These are phyloP conservation scores for Aspergillus cejpii DNA, from an alignment of 2,329 filamentous ascomycete species.

Conservation along the genomic window DNA sequence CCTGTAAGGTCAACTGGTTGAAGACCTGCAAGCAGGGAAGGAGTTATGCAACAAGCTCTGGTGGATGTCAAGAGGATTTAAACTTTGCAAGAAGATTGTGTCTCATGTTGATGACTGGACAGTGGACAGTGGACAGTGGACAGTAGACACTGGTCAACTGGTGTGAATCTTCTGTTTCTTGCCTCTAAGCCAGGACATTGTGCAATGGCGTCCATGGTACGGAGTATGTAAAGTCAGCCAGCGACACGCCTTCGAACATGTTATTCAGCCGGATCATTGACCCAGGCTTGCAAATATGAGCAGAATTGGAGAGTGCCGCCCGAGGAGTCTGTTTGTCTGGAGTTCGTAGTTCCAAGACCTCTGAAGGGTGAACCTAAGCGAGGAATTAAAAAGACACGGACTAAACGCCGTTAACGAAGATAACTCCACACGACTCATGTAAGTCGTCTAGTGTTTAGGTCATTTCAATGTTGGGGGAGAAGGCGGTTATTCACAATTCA, in stretches of 20 bases:
- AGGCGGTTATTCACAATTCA: slow-evolving; percentile 13
- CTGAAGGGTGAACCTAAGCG: background rate
- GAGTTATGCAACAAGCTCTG: background rate
- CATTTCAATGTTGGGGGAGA: background rate
- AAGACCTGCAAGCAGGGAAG: background rate
- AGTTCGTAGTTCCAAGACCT: background rate
- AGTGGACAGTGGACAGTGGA: too few relatives aligned
- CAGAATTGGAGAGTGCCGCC: background rate
- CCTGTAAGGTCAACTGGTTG: background rate
- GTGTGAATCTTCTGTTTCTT: background rate
- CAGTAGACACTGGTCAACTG: background rate
- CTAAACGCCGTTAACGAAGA: too few relatives aligned
- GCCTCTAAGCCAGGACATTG: background rate
- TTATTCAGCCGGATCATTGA: background rate
- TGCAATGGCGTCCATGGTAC: background rate
- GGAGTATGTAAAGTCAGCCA: background rate
- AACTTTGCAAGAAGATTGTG: background rate
- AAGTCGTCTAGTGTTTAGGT: slow-evolving; percentile 1
- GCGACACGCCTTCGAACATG: background rate
- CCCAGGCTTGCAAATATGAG: background rate
- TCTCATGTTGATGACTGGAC: background rate
- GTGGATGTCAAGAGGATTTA: background rate
- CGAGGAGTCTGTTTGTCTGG: background rate
- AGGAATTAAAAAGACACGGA: background rate
- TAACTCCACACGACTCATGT: background rate